Percentiles rank a stretch among this genome's conserved stretches.
These are phyloP conservation scores for Dactylonectria estremocensis DNA, from an alignment of 2,329 filamentous ascomycete species.

Conservation along the genomic window DNA sequence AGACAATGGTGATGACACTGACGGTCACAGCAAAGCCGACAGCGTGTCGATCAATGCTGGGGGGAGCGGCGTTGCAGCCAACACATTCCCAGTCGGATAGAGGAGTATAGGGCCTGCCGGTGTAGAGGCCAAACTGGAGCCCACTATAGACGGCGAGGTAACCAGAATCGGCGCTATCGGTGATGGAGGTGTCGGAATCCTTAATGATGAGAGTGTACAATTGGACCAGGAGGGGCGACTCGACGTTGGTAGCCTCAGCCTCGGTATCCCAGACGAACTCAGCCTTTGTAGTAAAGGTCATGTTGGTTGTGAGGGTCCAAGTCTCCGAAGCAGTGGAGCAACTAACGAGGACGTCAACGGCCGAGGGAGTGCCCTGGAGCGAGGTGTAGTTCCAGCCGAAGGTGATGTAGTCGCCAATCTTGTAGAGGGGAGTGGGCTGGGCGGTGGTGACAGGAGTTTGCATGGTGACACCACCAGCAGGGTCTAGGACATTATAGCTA, in stretches of 20 bases:
- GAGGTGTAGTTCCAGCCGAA: slow-evolving; percentile 78
- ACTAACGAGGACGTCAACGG: slow-evolving; percentile 72
- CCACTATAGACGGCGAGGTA: slow-evolving; percentile 66
- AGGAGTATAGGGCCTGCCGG: slow-evolving; percentile 65
- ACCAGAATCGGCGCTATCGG: slow-evolving; percentile 67
- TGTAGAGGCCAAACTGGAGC: slow-evolving; percentile 73
- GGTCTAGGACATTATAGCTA: slow-evolving; percentile 61
- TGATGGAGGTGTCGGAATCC: slow-evolving; percentile 69
- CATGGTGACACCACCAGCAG: slow-evolving; percentile 68
- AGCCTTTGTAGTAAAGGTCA: slow-evolving; percentile 68
- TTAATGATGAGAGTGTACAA: slow-evolving; percentile 75
- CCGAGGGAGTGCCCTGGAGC: slow-evolving; percentile 70
- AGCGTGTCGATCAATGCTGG: slow-evolving; percentile 63
- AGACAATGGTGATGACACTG: slow-evolving; percentile 69
- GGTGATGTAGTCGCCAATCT: slow-evolving; percentile 72
- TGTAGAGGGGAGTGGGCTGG: slow-evolving; percentile 67
- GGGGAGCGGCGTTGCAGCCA: slow-evolving; percentile 69
- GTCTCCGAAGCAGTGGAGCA: slow-evolving; percentile 67
- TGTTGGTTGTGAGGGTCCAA: slow-evolving; percentile 76
- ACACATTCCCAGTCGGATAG: slow-evolving; percentile 69
- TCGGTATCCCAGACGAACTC: slow-evolving; percentile 73
- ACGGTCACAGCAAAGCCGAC: slow-evolving; percentile 68
- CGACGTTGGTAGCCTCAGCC: slow-evolving; percentile 60
- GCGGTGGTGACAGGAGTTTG: slow-evolving; percentile 64
- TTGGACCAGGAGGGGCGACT: slow-evolving; percentile 65